These are phyloP conservation scores for Ogataea degrootiae DNA, from an alignment of 805 yeast species.

Conservation along the genomic window DNA sequence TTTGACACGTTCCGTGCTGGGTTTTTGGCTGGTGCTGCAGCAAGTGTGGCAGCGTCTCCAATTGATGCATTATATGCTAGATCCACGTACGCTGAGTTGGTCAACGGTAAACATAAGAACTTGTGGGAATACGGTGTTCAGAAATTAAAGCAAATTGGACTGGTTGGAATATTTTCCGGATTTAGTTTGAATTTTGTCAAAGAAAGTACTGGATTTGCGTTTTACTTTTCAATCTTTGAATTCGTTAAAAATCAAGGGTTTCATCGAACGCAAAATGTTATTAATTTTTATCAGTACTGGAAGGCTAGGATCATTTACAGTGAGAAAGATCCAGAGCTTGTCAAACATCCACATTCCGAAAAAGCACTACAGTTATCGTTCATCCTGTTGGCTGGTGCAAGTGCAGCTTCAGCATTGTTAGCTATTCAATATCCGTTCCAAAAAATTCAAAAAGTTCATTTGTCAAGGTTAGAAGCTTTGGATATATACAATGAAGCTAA, in stretches of 20 bases:
- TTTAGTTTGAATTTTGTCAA: conserved; percentile 71
- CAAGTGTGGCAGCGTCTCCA: conserved; percentile 91
- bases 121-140: conserved; percentile 72
- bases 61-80: conserved; percentile 86
- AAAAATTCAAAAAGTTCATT: conserved; percentile 74
- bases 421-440: conserved; percentile 79
- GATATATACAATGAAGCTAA: conserved; percentile 51
- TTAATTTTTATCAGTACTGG: conserved; percentile 35
- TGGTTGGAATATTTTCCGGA: conserved; percentile 86
- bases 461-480: conserved; percentile 73
- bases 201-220: conserved; percentile 80
- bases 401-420: conserved; percentile 75
- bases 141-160: conserved; percentile 69
- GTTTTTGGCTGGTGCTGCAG: conserved; percentile 77
- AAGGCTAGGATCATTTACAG: conserved; percentile 28
- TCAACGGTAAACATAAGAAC: conserved; percentile 62
- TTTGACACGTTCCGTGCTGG: conserved; percentile 76
- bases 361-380: conserved; percentile 61
- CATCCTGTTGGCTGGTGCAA: conserved; percentile 78
- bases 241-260: conserved; percentile 66
- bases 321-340: conserved; percentile 12
- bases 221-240: conserved; percentile 79
- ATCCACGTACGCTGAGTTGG: conserved; percentile 68
- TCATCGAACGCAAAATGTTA: conserved; percentile 39
- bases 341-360: conserved; percentile 21